These are phyloP conservation scores for Acephala macrosclerotiorum DNA, from an alignment of 2,329 filamentous ascomycete genomes.

Conservation along the genomic window DNA sequence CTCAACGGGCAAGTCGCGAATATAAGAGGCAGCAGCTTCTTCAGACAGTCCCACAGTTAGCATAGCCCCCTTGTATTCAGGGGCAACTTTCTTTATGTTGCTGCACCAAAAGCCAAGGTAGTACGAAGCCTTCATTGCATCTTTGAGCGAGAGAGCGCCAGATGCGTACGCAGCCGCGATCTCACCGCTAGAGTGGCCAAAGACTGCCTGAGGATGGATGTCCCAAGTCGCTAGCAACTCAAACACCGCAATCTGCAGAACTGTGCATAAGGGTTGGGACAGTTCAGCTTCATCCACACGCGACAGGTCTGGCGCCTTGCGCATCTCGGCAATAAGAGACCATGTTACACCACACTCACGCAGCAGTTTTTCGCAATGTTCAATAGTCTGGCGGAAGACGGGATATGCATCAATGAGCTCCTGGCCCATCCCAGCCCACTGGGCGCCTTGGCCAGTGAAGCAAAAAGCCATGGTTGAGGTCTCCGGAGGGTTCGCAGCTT, in stretches of 20 bases:
- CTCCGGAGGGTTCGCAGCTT: constrained; percentile 1
- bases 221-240: constrained; percentile 42
- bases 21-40: constrained; percentile 11
- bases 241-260: constrained; percentile 12
- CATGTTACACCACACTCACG: neutral
- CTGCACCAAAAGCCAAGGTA: constrained; percentile 33
- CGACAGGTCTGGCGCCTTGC: neutral
- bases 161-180: constrained; percentile 48
- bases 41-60: constrained; percentile 53
- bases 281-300: neutral
- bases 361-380: neutral
- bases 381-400: constrained; percentile 10
- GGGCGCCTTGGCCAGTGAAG: constrained; percentile 37
- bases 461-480: constrained; percentile 9
- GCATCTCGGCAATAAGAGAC: neutral
- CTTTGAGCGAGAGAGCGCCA: constrained; percentile 37
- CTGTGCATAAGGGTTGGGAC: constrained; percentile 10
- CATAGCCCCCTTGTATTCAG: constrained; percentile 53
- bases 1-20: constrained; percentile 10
- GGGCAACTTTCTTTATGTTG: constrained; percentile 7
- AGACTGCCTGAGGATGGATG: constrained; percentile 14
- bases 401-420: constrained; percentile 22
- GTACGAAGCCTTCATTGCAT: constrained; percentile 40
- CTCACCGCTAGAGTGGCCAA: constrained; percentile 25
- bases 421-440: constrained; percentile 34